These are phyloP conservation scores for Blepharisma stoltei DNA, from an alignment of 73 alveolate genomes.

Conservation along the genomic window DNA sequence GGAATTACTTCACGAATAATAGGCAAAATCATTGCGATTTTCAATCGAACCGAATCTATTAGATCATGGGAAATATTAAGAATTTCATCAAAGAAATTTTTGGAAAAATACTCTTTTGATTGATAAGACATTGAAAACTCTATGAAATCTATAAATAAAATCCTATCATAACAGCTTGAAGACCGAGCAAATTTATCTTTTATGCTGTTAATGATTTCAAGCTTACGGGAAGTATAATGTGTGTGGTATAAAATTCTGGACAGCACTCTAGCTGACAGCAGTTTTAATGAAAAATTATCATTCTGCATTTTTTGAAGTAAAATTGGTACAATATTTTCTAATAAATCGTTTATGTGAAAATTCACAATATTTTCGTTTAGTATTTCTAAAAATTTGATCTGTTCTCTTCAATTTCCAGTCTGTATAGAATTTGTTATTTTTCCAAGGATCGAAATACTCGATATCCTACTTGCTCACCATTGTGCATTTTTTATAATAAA, in stretches of 20 bases:
- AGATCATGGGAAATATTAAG: background rate
- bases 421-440: background rate
- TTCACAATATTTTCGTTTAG: background rate
- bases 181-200: slow-evolving; percentile 6
- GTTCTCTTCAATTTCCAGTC: background rate
- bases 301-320: slow-evolving; percentile 9
- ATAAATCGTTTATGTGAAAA: background rate
- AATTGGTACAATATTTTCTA: slow-evolving; percentile 15
- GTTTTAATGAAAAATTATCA: background rate
- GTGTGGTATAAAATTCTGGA: background rate
- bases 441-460: background rate
- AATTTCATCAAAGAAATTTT: slow-evolving; percentile 1
- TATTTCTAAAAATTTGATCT: background rate
- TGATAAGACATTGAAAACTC: too few relatives aligned
- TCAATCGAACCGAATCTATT: background rate
- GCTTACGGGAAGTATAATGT: background rate
- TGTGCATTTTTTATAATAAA: background rate
- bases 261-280: background rate
- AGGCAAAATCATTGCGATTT: background rate
- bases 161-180: background rate
- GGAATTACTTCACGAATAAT: too few relatives aligned
- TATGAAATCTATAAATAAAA: slow-evolving; percentile 6
- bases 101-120: background rate
- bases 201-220: background rate
- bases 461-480: background rate